These are phyloP conservation scores for Pythium sp. DNA, from an alignment of 352 stramenopile species.

Conservation along the genomic window DNA sequence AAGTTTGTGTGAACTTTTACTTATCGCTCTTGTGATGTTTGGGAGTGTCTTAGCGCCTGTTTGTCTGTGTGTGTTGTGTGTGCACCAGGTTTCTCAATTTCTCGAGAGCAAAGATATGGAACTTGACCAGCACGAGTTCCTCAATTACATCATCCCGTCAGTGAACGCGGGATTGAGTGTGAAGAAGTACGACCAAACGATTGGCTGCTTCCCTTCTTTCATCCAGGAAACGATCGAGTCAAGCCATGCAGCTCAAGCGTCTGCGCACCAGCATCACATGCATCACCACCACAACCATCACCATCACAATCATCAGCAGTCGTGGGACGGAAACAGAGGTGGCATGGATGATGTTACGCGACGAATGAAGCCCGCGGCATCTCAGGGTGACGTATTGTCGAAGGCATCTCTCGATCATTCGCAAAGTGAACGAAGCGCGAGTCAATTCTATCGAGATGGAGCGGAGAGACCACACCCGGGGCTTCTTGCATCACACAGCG, in stretches of 20 bases:
- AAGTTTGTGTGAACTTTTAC: slow-evolving; percentile 8
- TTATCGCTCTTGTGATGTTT: not conserved
- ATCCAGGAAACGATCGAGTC: slow-evolving; percentile 9
- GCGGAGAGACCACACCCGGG: not conserved
- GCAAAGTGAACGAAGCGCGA: slow-evolving; percentile 16
- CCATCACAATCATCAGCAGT: slow-evolving; percentile 15
- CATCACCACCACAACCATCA: slow-evolving; percentile 21
- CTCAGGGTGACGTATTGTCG: slow-evolving; percentile 12
- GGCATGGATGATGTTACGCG: not conserved
- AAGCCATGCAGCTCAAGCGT: slow-evolving; percentile 2
- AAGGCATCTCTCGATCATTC: slow-evolving; percentile 18
- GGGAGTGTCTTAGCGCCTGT: not conserved
- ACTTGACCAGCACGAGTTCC: slow-evolving; percentile 76
- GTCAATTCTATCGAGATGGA: slow-evolving; percentile 4
- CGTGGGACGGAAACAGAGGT: slow-evolving; percentile 9
- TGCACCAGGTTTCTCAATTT: slow-evolving; percentile 61
- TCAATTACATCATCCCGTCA: slow-evolving; percentile 79
- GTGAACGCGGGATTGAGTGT: slow-evolving; percentile 67
- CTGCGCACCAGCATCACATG: slow-evolving; percentile 29
- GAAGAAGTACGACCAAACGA: slow-evolving; percentile 27
- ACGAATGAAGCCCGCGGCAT: slow-evolving; percentile 16
- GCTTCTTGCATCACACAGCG: slow-evolving; percentile 31
- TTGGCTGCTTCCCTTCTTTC: slow-evolving; percentile 7
- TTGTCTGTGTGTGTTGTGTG: not conserved
- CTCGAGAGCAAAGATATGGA: slow-evolving; percentile 83